A percentile compares a stretch with the other conserved stretches of the same genome.
phyloP scores from a whole-genome alignment of 176 grass and related monocot species.

The Zoysia pacifica region DNA sequence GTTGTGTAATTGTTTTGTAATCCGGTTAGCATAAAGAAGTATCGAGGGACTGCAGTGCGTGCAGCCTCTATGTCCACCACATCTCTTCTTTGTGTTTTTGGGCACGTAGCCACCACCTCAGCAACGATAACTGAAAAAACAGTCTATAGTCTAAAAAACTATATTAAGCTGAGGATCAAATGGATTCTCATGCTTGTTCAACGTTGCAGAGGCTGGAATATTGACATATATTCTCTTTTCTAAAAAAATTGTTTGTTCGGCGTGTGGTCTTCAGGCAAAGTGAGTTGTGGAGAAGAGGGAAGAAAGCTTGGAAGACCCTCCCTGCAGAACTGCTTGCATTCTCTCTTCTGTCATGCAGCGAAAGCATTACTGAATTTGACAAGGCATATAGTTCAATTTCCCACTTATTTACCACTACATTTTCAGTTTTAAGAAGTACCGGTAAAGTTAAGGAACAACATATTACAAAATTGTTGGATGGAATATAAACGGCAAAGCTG shows the following conservation, averaged over 20 bases:
- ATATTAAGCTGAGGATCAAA: not conserved
- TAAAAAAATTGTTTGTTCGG: not conserved
- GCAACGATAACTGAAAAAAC: not conserved
- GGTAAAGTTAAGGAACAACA: not conserved
- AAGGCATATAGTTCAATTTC: not conserved
- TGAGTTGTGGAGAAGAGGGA: slow-evolving; percentile 1
- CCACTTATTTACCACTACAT: not conserved
- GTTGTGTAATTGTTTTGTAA: not conserved
- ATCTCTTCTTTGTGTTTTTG: not conserved
- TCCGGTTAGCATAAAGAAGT: slow-evolving; percentile 37
- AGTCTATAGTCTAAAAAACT: not conserved
- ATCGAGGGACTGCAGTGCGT: not conserved
- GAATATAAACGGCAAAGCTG: slow-evolving; percentile 25
- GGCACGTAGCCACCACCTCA: not conserved
- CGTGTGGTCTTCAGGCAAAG: slow-evolving; percentile 3
- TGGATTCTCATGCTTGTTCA: not conserved
- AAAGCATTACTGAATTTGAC: slow-evolving; percentile 39
- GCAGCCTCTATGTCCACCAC: not conserved
- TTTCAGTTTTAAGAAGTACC: slow-evolving; percentile 22
- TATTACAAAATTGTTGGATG: slow-evolving; percentile 18
- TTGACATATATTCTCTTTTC: too few relatives aligned
- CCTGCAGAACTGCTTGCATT: not conserved
- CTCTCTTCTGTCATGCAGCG: not conserved
- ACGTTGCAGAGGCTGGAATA: not conserved
- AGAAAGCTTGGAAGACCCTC: slow-evolving; percentile 9